phyloP scores from a whole-genome alignment of 768 basidiomycete genomes.

The Ephemerocybe angulata region DNA sequence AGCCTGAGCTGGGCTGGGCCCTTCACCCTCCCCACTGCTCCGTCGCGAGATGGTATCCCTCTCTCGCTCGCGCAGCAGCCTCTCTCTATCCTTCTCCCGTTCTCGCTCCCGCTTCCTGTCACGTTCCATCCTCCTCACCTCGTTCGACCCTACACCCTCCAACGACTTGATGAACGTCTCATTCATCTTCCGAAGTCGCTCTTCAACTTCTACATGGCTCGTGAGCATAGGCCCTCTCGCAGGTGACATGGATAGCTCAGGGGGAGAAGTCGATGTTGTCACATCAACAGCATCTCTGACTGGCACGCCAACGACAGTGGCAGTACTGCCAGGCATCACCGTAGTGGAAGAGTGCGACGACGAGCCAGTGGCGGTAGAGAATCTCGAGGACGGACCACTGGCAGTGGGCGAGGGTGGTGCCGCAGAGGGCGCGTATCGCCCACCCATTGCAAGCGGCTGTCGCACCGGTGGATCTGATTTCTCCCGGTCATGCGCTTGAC shows the following conservation, averaged over 20 bases:
- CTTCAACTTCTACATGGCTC: constrained; percentile 64
- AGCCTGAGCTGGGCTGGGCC: neutral
- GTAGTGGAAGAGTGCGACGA: constrained; percentile 1
- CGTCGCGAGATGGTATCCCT: constrained; percentile 4
- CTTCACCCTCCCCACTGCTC: constrained; percentile 2
- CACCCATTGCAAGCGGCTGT: neutral
- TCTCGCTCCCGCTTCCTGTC: constrained; percentile 9
- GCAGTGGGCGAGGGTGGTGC: neutral
- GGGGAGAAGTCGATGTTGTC: constrained; percentile 17
- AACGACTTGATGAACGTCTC: constrained; percentile 63
- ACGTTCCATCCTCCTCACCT: constrained; percentile 8
- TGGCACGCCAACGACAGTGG: neutral
- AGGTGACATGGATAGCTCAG: constrained; percentile 17
- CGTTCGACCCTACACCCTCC: constrained; percentile 35
- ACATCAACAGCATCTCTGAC: neutral
- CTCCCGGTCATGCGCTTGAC: constrained; percentile 3
- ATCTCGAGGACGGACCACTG: constrained; percentile 3
- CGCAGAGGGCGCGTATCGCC: neutral
- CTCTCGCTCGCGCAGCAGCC: constrained; percentile 2
- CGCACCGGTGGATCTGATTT: neutral
- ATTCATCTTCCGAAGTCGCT: constrained; percentile 61
- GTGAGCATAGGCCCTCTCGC: constrained; percentile 54
- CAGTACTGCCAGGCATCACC: neutral
- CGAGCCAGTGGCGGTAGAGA: constrained; percentile 9
- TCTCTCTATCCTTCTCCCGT: constrained; percentile 8